Conservation (phyloP, 23 red algal species). For the Agarophyton chilense region DNA sequence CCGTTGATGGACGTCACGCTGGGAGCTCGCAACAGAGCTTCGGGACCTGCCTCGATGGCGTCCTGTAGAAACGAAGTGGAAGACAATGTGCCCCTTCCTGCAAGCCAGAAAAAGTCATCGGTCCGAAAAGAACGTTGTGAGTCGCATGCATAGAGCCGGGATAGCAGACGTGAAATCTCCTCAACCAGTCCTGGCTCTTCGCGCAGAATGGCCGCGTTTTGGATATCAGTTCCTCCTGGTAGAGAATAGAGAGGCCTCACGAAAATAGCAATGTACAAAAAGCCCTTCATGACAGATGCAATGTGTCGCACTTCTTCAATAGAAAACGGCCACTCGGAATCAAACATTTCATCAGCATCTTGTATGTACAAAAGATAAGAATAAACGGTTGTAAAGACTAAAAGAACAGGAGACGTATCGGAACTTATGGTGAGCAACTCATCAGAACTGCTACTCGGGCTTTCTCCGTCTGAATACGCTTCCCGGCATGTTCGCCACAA, state of each 20-base stretch:
- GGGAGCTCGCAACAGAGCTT: constrained; percentile 25
- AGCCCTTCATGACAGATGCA: constrained; percentile 61
- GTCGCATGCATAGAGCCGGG: constrained; percentile 61
- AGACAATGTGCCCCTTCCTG: constrained; percentile 48
- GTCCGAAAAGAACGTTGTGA: constrained; percentile 57
- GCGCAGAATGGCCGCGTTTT: not conserved
- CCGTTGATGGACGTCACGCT: constrained; percentile 19
- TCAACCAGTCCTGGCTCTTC: constrained; percentile 32
- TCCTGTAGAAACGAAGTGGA: constrained; percentile 57
- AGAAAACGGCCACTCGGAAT: constrained; percentile 51
- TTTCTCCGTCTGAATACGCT: not conserved
- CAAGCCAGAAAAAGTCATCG: constrained; percentile 61
- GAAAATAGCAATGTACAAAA: constrained; percentile 49
- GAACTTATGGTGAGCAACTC: not conserved
- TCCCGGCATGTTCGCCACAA: constrained; percentile 46
- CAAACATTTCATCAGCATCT: constrained; percentile 77
- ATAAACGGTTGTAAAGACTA: constrained; percentile 63
- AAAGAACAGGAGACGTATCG: constrained; percentile 41
- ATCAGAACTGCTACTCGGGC: not conserved
- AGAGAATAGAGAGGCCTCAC: constrained; percentile 21
- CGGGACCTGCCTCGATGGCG: constrained; percentile 57
- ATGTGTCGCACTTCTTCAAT: constrained; percentile 48
- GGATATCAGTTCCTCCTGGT: not conserved
- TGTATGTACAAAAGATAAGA: constrained; percentile 72
- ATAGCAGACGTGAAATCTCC: constrained; percentile 59